Conservation (phyloP, 768 basidiomycete genomes). For the Russula virescens region DNA sequence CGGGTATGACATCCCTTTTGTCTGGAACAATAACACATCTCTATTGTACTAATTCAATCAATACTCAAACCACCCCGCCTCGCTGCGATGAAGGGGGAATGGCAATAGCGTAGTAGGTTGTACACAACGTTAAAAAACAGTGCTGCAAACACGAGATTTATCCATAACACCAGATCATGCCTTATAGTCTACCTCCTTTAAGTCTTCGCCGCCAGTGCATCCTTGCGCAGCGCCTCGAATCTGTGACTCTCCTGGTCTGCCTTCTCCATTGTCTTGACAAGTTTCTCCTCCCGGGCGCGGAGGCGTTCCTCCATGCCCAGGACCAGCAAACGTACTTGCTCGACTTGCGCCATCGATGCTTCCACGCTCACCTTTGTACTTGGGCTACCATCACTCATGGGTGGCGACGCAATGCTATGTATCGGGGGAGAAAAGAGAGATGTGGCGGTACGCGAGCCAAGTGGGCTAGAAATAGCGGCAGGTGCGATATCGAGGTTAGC, state of each 20-base stretch:
- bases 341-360: constrained; percentile 52
- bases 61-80: not conserved
- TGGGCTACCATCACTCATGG: not conserved
- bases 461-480: constrained; percentile 27
- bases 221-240: constrained; percentile 45
- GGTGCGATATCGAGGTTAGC: constrained; percentile 37
- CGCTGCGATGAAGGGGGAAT: not conserved
- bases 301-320: constrained; percentile 74
- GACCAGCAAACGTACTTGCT: constrained; percentile 61
- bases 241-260: constrained; percentile 54
- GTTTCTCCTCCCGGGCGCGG: constrained; percentile 54
- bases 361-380: constrained; percentile 29
- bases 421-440: constrained; percentile 29
- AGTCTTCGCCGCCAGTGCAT: not conserved
- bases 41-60: not conserved
- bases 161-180: not conserved
- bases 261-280: constrained; percentile 51
- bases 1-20: not conserved
- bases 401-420: not conserved
- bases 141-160: constrained; percentile 5
- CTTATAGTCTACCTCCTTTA: not conserved
- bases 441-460: constrained; percentile 28
- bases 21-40: not conserved
- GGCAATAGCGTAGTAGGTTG: constrained; percentile 5
- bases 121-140: constrained; percentile 10